Evolutionary conservation across 208 protist species (phyloP), one percentile per base, ranked within the genome.

Genomic region (Porcisia deanei): DNA sequence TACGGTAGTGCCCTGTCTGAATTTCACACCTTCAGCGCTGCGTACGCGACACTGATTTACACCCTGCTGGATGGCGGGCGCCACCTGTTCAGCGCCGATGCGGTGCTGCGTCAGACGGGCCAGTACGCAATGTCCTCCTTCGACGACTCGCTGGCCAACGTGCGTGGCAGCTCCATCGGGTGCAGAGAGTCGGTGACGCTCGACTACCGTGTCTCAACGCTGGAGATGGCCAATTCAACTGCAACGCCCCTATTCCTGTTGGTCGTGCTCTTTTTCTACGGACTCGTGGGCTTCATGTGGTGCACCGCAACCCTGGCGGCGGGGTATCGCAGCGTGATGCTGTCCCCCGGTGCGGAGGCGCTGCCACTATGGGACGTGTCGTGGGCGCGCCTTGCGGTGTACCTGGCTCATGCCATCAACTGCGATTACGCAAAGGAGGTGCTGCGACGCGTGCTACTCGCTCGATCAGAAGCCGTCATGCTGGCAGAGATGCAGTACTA

Each of bases 401-500:
- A 55, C 67, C 18, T 73, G 22, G 49, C 68, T 39, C 66, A 65
- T 25, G 59, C 53, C 34, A 20, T 74, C 34, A 72, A 41, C n/a
- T 63, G 61, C 61, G 73, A 80, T n/a, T 85, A 73, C 57, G 73
- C 60, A 1, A 79, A 76, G 55, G 81, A 85, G 70, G 58, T 45
- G 22, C 0, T 77, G 0, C 64, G 71, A 8, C 81, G 81, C 43
- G 39, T 73, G 7, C 68, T 85, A 70, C 79, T 80, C 64, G 55
- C 60, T 2, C 82, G 77, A 1, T 47, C 59, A 12, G 49, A 75
- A 53, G 73, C 71, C 45, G 22, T 67, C 58, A 75, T 86, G 73
- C 78, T 83, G 71, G 61, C 65, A 34, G 80, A 83, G 60, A 76
- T 88, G 30, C 66, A 74, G n/a, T 59, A 78, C 54, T 45, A 73